Base-by-base conservation (phyloP, 768 basidiomycete genomes). In the Thelephora ganbajun region DNA sequence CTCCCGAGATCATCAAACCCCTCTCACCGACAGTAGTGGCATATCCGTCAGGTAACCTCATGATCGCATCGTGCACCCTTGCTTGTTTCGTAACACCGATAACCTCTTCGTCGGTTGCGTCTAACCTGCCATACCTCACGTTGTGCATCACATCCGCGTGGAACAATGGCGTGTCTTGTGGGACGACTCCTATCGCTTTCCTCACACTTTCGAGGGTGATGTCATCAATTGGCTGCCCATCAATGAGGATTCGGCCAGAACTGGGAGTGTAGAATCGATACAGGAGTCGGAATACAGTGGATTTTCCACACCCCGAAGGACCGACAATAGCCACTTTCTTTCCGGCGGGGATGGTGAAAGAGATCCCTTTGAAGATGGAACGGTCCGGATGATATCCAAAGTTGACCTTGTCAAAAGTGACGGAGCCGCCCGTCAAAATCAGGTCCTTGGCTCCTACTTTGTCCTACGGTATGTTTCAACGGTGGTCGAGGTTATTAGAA, bases 311-410 rank as follows among this genome's bases (percentile, higher is more conserved):
- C 11, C 96, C 96, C 0, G 88, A 92, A 0, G 96, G 92, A 0
- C 96, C 96, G 36, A 99, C 96, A 46, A 99, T 85, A 16, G 94
- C 96, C 1, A 94, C 83, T 57, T 97, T 97, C 67, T 92, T 90
- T 5, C 96, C 96, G 1, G 91, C 92, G 0, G 96, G 96, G 35
- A 97, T 80, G 5, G 80, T 80, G 68, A 99, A 96, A 12, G 80
- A 83, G 6, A 98, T 69, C 56, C 87, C 65, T 33, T 73, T 74
- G 72, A 99, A 97, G 59, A 99, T 98, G 3, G 83, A 88, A 0
- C 96, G 82, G 45, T 80, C 77, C n/a, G 83, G 78, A 58, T 93
- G 86, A 63, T 99, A 99, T 1, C 72, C 86, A 56, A 99, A 99
- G 23, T 71, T 73, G 54, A 98, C 86, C 54, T 97, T 85, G 52